phyloP scores from a whole-genome alignment of 2,329 filamentous ascomycete genomes.

The Thielaviopsis punctulata region DNA sequence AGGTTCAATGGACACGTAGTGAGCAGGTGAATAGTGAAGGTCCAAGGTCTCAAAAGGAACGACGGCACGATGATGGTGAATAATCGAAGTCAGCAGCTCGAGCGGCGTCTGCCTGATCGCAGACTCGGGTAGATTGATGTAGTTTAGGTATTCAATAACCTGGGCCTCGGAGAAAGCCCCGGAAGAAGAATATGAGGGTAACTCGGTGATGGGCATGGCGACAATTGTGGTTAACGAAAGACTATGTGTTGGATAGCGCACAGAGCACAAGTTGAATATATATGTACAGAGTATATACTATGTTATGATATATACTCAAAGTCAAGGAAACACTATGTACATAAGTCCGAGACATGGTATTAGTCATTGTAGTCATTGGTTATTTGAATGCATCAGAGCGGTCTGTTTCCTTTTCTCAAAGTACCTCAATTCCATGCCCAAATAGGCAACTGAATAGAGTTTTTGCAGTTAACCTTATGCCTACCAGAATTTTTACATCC shows the following conservation, averaged over 20 bases:
- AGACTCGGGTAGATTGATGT: constrained; percentile 17
- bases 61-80: constrained; percentile 26
- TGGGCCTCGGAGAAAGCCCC: constrained; percentile 14
- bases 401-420: neutral
- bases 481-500: too few species aligned
- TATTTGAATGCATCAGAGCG: too few species aligned
- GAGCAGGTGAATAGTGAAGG: constrained; percentile 30
- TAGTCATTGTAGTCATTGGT: too few species aligned
- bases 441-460: neutral
- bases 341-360: too few species aligned
- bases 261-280: neutral
- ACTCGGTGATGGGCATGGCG: neutral
- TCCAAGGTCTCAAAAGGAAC: constrained; percentile 38
- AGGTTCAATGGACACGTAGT: constrained; percentile 22
- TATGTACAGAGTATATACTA: too few species aligned
- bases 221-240: neutral
- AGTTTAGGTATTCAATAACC: constrained; percentile 17
- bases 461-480: neutral
- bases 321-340: too few species aligned
- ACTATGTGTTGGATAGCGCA: neutral
- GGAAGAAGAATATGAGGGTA: neutral
- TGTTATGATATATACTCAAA: too few species aligned
- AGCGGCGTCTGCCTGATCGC: constrained; percentile 12
- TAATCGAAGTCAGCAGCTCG: constrained; percentile 18
- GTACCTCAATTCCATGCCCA: neutral